Conservation (phyloP, 2,329 filamentous ascomycete genomes). For the Cryphonectria parasitica region DNA sequence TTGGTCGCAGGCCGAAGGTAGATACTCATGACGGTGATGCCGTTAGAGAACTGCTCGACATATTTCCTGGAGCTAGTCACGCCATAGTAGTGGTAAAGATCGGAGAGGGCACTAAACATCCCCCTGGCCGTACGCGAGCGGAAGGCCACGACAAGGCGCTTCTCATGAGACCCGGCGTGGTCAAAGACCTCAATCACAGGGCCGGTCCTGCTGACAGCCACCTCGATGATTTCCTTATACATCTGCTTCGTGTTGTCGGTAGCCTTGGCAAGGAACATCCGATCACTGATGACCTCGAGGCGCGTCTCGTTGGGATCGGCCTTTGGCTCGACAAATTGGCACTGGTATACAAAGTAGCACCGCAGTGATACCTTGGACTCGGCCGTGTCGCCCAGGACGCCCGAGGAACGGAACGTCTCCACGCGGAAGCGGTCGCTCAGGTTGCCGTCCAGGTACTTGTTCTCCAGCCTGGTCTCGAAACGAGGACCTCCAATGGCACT, state of each 20-base stretch:
- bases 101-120: slow-evolving; percentile 91
- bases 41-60: slow-evolving; percentile 98
- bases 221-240: slow-evolving; percentile 90
- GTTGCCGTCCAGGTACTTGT: slow-evolving; percentile 89
- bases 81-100: slow-evolving; percentile 98
- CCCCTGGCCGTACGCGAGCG: slow-evolving; percentile 89
- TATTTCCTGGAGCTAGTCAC: slow-evolving; percentile 97
- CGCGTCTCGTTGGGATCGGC: slow-evolving; percentile 80
- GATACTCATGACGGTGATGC: slow-evolving; percentile 94
- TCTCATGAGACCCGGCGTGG: slow-evolving; percentile 87
- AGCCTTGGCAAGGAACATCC: slow-evolving; percentile 92
- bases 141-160: slow-evolving; percentile 92
- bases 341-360: slow-evolving; percentile 99
- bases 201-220: slow-evolving; percentile 81
- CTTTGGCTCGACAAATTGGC: slow-evolving; percentile 79
- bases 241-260: slow-evolving; percentile 94
- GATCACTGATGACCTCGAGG: slow-evolving; percentile 89
- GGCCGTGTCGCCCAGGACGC: slow-evolving; percentile 69
- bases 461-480: slow-evolving; percentile 91
- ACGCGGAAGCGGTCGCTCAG: slow-evolving; percentile 80
- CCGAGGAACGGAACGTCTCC: slow-evolving; percentile 94
- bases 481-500: slow-evolving; percentile 77
- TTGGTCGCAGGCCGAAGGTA: slow-evolving; percentile 79
- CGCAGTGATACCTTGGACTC: slow-evolving; percentile 81
- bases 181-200: slow-evolving; percentile 98